These are phyloP conservation scores for Paramecium biaurelia DNA, from an alignment of 73 alveolate genomes.

Conservation along the genomic window DNA sequence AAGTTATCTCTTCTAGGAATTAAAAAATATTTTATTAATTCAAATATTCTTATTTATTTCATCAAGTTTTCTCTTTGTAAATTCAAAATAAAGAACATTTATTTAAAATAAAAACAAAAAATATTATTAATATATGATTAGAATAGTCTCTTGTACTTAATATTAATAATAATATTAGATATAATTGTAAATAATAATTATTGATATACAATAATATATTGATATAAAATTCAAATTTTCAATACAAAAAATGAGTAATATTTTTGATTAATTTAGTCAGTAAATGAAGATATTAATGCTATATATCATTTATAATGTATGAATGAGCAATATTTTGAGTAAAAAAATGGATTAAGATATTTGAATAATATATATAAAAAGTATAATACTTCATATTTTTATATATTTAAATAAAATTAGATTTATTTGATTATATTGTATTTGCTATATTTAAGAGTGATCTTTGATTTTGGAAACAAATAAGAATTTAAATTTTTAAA, in stretches of 20 bases:
- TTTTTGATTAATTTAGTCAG: neutral
- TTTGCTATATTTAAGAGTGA: slow-evolving; percentile 6
- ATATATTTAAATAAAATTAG: neutral
- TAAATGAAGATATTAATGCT: neutral
- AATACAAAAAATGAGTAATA: neutral
- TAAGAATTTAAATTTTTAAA: neutral
- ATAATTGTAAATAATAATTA: no score
- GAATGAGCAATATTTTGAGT: neutral
- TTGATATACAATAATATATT: neutral
- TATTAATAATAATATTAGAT: no score
- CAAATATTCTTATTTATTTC: neutral
- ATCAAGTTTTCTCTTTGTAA: no score
- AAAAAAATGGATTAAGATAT: neutral
- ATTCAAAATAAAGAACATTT: no score
- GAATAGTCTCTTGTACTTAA: neutral
- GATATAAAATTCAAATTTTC: neutral
- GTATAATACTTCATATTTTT: neutral
- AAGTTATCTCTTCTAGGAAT: neutral
- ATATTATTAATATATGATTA: neutral
- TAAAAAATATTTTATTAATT: no score
- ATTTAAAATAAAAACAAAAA: no score
- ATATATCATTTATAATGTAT: no score
- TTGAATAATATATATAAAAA: neutral
- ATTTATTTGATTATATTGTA: neutral
- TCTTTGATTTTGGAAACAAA: neutral